These are phyloP conservation scores for Tricholoma furcatifolium DNA, from an alignment of 768 basidiomycete genomes.

Conservation along the genomic window DNA sequence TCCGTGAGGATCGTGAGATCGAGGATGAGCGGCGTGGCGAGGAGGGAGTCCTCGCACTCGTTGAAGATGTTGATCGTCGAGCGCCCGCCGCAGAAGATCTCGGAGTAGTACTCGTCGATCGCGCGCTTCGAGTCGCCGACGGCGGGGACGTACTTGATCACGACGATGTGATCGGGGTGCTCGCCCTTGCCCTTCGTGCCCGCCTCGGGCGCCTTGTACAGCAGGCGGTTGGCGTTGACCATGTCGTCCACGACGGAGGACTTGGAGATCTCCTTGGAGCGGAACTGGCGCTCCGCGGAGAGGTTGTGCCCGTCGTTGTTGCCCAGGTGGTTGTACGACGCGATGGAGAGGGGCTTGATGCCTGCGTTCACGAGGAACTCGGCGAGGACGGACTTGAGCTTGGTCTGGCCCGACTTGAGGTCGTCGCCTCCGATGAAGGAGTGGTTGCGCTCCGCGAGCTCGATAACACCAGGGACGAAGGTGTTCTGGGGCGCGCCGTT, in stretches of 20 bases:
- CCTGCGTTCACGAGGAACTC: slow-evolving; percentile 99
- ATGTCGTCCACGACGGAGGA: slow-evolving; percentile 97
- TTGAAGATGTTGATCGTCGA: slow-evolving; percentile 97
- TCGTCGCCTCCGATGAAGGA: slow-evolving; percentile 98
- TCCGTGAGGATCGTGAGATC: slow-evolving; percentile 93
- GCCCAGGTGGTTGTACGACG: slow-evolving; percentile 97
- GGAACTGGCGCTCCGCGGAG: slow-evolving; percentile 89
- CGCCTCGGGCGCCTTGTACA: slow-evolving; percentile 82
- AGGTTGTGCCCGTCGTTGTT: slow-evolving; percentile 97
- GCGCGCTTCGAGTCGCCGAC: slow-evolving; percentile 98
- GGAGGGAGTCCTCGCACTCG: slow-evolving; percentile 96
- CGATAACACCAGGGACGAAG: slow-evolving; percentile 93
- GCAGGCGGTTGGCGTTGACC: slow-evolving; percentile 86
- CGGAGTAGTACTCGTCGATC: slow-evolving; percentile 99
- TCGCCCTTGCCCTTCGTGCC: slow-evolving; percentile 77
- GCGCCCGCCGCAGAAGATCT: slow-evolving; percentile 95
- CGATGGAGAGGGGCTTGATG: slow-evolving; percentile 96
- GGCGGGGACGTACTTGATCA: slow-evolving; percentile 96
- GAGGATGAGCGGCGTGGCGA: slow-evolving; percentile 94
- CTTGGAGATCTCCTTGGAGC: slow-evolving; percentile 98
- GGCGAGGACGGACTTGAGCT: slow-evolving; percentile 94
- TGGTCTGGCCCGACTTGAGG: slow-evolving; percentile 97
- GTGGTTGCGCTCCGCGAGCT: slow-evolving; percentile 83
- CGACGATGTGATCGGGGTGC: slow-evolving; percentile 95
- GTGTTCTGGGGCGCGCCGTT: slow-evolving; percentile 99